Conservation (phyloP, 2,329 filamentous ascomycete genomes). For the Talaromyces sp. region DNA sequence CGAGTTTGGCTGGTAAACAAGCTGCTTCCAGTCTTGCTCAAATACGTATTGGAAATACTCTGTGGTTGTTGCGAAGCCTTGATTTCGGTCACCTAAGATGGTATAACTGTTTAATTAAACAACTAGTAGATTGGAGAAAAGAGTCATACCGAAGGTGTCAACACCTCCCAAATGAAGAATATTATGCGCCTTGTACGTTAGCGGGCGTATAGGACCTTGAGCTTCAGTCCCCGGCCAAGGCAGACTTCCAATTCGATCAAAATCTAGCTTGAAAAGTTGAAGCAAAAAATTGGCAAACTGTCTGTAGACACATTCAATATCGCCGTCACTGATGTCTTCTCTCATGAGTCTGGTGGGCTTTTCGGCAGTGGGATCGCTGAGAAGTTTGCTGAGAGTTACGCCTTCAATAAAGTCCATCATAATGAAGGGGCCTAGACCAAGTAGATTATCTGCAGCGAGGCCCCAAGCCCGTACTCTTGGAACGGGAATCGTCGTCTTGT, state of each 20-base stretch:
- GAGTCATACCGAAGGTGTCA: background rate
- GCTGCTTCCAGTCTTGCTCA: background rate
- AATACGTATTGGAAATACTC: constrained; percentile 1
- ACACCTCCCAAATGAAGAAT: constrained; percentile 3
- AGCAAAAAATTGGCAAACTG: background rate
- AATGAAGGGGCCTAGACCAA: background rate
- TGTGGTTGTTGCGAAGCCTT: background rate
- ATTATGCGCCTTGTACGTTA: constrained; percentile 3
- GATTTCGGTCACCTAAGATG: background rate
- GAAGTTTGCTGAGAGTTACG: background rate
- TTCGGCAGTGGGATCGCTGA: background rate
- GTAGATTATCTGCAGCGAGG: background rate
- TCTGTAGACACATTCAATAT: background rate
- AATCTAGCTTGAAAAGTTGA: background rate
- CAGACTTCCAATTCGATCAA: background rate
- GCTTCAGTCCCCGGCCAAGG: background rate
- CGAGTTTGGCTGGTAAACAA: constrained; percentile 1
- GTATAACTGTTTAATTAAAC: background rate
- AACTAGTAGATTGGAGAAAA: background rate
- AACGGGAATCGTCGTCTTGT: background rate
- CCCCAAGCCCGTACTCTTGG: background rate
- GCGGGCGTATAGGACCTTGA: background rate
- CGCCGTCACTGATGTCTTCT: background rate
- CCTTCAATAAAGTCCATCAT: constrained; percentile 3
- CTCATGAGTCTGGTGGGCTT: background rate